These are phyloP conservation scores for Eucalyptus sp. DNA, from an alignment of 345 rosid genomes.

Conservation along the genomic window DNA sequence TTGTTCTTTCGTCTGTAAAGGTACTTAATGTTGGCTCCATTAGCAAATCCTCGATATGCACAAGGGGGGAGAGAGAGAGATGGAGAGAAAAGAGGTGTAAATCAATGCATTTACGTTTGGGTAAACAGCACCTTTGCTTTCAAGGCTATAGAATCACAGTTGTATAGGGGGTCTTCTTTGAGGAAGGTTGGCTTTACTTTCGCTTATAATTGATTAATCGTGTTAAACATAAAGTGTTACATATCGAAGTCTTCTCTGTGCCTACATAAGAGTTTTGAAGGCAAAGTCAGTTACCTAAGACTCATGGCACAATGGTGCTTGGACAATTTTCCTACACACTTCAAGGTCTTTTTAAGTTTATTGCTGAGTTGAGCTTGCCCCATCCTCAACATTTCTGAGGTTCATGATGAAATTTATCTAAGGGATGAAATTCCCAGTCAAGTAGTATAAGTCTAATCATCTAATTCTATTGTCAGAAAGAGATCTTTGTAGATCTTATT, in stretches of 20 bases:
- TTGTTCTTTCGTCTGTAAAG: conserved; percentile 46
- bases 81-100: background rate
- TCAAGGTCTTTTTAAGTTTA: background rate
- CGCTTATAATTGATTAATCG: background rate
- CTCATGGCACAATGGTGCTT: background rate
- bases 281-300: background rate
- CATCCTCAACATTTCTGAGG: background rate
- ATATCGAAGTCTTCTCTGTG: background rate
- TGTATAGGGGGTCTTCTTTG: background rate
- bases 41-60: background rate
- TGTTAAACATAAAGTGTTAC: background rate
- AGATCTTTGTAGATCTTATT: background rate
- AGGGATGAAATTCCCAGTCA: background rate
- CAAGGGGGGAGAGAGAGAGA: background rate
- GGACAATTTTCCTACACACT: background rate
- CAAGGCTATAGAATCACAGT: background rate
- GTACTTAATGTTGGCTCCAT: background rate
- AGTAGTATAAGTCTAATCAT: background rate
- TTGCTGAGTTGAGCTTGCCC: background rate
- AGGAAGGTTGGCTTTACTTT: background rate
- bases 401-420: background rate
- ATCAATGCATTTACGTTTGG: background rate
- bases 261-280: background rate
- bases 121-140: background rate
- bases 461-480: background rate